A percentile compares a stretch with the other conserved stretches of the same genome.
Evolutionary conservation across 2,329 filamentous ascomycete species (phyloP).

Genomic region (Penicillium janthinellum): DNA sequence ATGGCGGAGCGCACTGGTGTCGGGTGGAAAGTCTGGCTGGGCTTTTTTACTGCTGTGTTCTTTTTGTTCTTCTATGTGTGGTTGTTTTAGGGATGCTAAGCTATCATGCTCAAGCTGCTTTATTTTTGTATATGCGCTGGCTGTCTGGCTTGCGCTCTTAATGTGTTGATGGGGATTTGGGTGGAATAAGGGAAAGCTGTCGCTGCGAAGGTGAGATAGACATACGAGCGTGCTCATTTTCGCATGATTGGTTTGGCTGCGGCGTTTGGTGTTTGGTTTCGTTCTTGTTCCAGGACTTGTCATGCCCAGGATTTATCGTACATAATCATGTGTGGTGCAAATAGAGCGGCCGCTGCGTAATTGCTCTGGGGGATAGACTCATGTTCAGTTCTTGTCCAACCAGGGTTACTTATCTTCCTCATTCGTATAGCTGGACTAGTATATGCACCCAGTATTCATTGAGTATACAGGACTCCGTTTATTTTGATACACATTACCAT

Average conservation of each 20-base stretch:
- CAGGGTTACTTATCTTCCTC: no score
- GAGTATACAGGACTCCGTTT: no score
- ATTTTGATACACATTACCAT: background rate
- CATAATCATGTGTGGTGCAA: constrained; percentile 1
- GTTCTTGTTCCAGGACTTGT: background rate
- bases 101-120: background rate
- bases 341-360: background rate
- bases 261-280: constrained; percentile 11
- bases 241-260: constrained; percentile 11
- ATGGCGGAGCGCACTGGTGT: constrained; percentile 97
- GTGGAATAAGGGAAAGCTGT: background rate
- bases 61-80: constrained; percentile 90
- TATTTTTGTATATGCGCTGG: no score
- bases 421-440: no score
- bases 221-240: background rate
- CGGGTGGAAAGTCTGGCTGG: constrained; percentile 90
- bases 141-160: background rate
- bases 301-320: constrained; percentile 1
- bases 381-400: background rate
- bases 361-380: background rate
- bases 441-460: no score
- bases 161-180: background rate
- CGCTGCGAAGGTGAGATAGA: background rate
- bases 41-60: constrained; percentile 81
- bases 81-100: constrained; percentile 65